These are phyloP conservation scores for Mrakia frigida DNA, from an alignment of 768 basidiomycete genomes.

Conservation along the genomic window DNA sequence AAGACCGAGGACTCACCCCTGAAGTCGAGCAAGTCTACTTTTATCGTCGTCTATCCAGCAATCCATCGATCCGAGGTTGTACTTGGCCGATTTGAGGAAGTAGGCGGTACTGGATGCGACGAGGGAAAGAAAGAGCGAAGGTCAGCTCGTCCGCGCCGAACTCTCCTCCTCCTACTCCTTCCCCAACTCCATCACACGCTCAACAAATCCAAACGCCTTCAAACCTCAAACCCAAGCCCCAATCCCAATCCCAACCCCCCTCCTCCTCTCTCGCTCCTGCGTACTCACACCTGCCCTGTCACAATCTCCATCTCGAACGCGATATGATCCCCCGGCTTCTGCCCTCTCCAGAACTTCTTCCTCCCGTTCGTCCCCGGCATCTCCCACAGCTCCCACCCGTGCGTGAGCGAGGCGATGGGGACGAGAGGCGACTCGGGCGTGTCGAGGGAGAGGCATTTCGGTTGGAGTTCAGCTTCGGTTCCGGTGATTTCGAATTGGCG, in stretches of 20 bases:
- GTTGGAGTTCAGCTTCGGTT: background rate
- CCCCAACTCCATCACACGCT: background rate
- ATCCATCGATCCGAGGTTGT: background rate
- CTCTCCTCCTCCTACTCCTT: background rate
- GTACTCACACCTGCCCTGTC: background rate
- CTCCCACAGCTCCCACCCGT: conserved; percentile 14
- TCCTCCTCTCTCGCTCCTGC: background rate
- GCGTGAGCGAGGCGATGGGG: background rate
- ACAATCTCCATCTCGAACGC: conserved; percentile 15
- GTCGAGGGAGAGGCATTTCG: conserved; percentile 13
- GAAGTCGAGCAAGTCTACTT: background rate
- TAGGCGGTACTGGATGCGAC: background rate
- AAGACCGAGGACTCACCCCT: background rate
- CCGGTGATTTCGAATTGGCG: conserved; percentile 3
- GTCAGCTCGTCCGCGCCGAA: no score
- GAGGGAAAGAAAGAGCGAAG: background rate
- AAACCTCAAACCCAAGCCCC: no score
- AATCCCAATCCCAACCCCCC: background rate
- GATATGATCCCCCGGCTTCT: conserved; percentile 13
- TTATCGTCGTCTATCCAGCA: conserved; percentile 22
- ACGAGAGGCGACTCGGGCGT: background rate
- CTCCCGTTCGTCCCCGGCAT: conserved; percentile 8
- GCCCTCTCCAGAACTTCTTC: conserved; percentile 17
- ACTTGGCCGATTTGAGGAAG: conserved; percentile 16
- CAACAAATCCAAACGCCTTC: no score